Conservation (phyloP, 176 grass and related monocot genomes). For the Triticum monococcum region DNA sequence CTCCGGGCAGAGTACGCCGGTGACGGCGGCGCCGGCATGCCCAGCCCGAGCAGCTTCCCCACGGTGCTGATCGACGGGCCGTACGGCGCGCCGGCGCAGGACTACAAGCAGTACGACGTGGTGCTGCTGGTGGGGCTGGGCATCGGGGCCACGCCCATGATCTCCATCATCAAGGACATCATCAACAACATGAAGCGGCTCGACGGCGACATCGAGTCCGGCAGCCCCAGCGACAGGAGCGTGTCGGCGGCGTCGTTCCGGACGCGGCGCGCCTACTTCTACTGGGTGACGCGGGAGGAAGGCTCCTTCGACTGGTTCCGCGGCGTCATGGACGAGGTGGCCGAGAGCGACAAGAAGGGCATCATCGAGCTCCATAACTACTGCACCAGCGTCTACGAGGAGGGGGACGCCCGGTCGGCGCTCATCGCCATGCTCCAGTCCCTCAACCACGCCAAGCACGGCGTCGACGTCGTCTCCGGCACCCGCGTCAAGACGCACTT, state of each 20-base stretch:
- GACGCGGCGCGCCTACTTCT: constrained; percentile 83
- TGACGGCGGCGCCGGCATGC: constrained; percentile 29
- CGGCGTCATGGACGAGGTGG: constrained; percentile 83
- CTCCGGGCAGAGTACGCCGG: constrained; percentile 80
- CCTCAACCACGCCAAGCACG: constrained; percentile 85
- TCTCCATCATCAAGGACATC: constrained; percentile 96
- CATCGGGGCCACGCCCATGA: constrained; percentile 93
- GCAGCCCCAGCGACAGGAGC: neutral
- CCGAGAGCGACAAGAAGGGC: constrained; percentile 66
- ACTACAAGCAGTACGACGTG: constrained; percentile 91
- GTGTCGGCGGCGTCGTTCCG: constrained; percentile 42
- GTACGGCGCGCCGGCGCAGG: constrained; percentile 85
- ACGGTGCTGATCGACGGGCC: constrained; percentile 85
- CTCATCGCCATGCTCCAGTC: constrained; percentile 96
- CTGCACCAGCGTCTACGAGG: constrained; percentile 98
- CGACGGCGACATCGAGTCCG: constrained; percentile 41
- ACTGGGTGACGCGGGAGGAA: constrained; percentile 93
- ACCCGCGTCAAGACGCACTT: constrained; percentile 92
- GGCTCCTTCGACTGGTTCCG: constrained; percentile 98
- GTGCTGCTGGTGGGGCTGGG: constrained; percentile 82
- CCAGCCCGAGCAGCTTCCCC: constrained; percentile 71
- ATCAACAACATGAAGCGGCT: constrained; percentile 75
- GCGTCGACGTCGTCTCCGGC: constrained; percentile 81
- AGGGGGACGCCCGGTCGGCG: constrained; percentile 82
- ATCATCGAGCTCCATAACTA: constrained; percentile 93